Conservation (phyloP, 2,329 filamentous ascomycete species). For the Fusarium sp. region DNA sequence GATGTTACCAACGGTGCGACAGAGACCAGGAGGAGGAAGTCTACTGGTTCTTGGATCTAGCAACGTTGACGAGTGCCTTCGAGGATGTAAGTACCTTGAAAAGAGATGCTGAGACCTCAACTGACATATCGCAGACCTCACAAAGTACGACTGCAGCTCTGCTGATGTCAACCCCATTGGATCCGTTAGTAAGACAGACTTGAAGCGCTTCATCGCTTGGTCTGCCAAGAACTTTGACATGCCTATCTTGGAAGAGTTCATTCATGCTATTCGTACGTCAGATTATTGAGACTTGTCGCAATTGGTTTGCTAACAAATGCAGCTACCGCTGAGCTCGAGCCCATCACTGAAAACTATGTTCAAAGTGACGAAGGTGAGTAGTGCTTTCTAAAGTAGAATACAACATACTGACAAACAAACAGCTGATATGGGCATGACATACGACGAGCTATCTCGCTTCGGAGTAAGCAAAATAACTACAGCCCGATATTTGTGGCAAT, state of each 20-base stretch:
- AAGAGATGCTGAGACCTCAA: not conserved
- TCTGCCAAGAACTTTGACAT: conserved; percentile 67
- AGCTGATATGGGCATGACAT: conserved; percentile 60
- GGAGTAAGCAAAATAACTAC: conserved; percentile 40
- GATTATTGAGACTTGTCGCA: not conserved
- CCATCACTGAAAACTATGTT: conserved; percentile 54
- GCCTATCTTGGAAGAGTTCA: conserved; percentile 73
- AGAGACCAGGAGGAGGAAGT: conserved; percentile 44
- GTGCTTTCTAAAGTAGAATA: no score
- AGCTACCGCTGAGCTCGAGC: conserved; percentile 61
- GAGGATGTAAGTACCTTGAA: conserved; percentile 12
- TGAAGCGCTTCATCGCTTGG: conserved; percentile 75
- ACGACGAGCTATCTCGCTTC: conserved; percentile 57
- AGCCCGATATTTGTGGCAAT: not conserved
- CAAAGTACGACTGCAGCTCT: conserved; percentile 52
- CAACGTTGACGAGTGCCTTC: conserved; percentile 48
- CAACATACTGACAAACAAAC: not conserved
- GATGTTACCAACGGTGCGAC: conserved; percentile 42
- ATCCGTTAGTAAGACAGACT: conserved; percentile 67
- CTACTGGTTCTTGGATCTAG: conserved; percentile 49
- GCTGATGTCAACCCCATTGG: conserved; percentile 57
- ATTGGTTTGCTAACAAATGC: not conserved
- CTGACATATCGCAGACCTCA: conserved; percentile 24
- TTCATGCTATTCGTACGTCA: conserved; percentile 66
- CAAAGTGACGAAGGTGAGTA: conserved; percentile 54